phyloP scores from a whole-genome alignment of 2,329 filamentous ascomycete species.

The Passalora sequoiae region DNA sequence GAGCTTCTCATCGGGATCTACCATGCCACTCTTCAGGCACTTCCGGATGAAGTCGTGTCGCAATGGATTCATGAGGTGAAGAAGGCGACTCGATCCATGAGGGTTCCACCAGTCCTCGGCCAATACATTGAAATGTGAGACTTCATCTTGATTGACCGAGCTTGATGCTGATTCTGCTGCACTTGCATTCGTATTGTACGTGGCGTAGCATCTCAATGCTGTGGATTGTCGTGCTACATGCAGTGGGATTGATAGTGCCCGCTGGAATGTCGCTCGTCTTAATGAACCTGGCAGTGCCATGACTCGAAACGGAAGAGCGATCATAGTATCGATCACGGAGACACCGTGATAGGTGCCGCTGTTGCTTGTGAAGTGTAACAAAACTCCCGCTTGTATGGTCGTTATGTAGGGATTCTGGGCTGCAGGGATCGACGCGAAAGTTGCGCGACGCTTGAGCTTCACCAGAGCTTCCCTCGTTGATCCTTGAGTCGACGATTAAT shows the following conservation, averaged over 20 bases:
- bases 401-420: too few relatives aligned
- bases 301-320: not conserved
- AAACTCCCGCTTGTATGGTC: too few relatives aligned
- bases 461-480: too few relatives aligned
- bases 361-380: not conserved
- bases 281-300: not conserved
- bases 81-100: conserved; percentile 80
- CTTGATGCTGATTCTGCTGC: conserved; percentile 30
- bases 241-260: not conserved
- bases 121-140: conserved; percentile 90
- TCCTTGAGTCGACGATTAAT: too few relatives aligned
- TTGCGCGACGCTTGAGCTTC: too few relatives aligned
- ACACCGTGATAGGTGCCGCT: too few relatives aligned
- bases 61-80: conserved; percentile 97
- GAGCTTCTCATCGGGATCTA: conserved; percentile 34
- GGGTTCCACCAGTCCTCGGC: conserved; percentile 97
- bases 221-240: not conserved
- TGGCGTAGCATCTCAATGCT: conserved; percentile 15
- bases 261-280: not conserved
- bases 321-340: too few relatives aligned
- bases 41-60: conserved; percentile 83
- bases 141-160: conserved; percentile 80
- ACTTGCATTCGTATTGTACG: conserved; percentile 21
- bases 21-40: conserved; percentile 54
- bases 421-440: not conserved